Percentiles rank a stretch among this genome's conserved stretches.
These are phyloP conservation scores for Podospora appendiculata DNA, from an alignment of 495 filamentous ascomycete genomes.

Conservation along the genomic window DNA sequence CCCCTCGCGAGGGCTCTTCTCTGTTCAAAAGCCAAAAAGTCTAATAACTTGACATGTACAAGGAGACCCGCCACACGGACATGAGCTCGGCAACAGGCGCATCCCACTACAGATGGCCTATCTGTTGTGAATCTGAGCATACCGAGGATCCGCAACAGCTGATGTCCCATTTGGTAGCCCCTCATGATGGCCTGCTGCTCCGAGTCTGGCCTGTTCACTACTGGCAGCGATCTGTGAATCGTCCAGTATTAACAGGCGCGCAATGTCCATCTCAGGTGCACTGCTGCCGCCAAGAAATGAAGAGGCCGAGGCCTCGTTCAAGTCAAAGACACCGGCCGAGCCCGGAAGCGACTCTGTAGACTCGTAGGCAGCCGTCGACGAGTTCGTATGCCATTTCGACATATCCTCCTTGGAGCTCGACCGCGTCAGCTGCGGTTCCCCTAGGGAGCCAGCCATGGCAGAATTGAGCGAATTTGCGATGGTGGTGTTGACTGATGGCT, in stretches of 20 bases:
- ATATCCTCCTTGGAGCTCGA: constrained; percentile 35
- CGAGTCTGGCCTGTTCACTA: not conserved
- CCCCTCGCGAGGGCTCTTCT: too few species aligned
- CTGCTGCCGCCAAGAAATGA: not conserved
- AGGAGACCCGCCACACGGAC: too few species aligned
- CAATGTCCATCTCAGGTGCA: constrained; percentile 41
- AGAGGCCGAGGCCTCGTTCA: constrained; percentile 14
- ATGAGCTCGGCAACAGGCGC: not conserved
- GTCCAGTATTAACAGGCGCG: constrained; percentile 39
- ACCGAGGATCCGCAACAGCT: not conserved
- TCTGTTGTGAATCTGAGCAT: too few species aligned
- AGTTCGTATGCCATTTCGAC: constrained; percentile 22
- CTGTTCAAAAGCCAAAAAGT: too few species aligned
- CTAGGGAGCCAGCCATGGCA: constrained; percentile 15
- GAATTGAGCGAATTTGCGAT: constrained; percentile 26
- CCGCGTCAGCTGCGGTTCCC: constrained; percentile 31
- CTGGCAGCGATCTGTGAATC: constrained; percentile 16
- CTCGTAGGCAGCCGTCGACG: constrained; percentile 13
- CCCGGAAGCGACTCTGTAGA: constrained; percentile 22
- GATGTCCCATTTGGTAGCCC: not conserved
- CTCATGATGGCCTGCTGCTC: not conserved
- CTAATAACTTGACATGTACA: too few species aligned
- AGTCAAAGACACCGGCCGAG: constrained; percentile 16
- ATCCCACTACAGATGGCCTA: too few species aligned
- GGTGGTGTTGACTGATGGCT: constrained; percentile 31